phyloP scores from a whole-genome alignment of 176 grass and related monocot genomes.

The Ensete glaucum region DNA sequence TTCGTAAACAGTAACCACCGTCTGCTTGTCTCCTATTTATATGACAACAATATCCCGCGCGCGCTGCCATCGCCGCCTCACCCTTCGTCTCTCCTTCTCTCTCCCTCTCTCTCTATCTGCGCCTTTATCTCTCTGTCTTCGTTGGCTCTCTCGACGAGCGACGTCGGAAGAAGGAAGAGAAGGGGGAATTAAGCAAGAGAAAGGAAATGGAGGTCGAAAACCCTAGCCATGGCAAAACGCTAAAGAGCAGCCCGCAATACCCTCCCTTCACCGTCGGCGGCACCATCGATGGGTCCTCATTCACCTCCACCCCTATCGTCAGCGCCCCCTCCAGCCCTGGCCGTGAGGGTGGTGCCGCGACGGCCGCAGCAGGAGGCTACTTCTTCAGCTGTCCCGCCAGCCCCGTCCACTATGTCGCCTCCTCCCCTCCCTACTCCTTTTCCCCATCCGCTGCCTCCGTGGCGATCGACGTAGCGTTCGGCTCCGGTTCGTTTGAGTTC shows the following conservation, averaged over 20 bases:
- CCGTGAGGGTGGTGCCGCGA: not conserved
- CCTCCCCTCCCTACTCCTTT: constrained; percentile 29
- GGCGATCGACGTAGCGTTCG: constrained; percentile 50
- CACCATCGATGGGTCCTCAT: constrained; percentile 44
- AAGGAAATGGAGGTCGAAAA: constrained; percentile 8
- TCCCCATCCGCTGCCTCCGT: not conserved
- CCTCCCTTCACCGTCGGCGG: not conserved
- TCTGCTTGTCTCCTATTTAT: not conserved
- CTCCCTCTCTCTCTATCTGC: not conserved
- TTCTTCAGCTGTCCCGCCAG: constrained; percentile 97
- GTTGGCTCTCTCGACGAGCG: too few relatives aligned
- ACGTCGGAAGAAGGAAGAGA: too few relatives aligned
- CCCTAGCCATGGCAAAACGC: constrained; percentile 16
- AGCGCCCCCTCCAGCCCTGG: constrained; percentile 63
- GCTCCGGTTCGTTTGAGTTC: constrained; percentile 11
- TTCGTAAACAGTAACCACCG: not conserved
- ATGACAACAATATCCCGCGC: not conserved
- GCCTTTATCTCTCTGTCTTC: not conserved
- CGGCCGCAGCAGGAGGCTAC: constrained; percentile 37
- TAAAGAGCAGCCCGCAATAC: constrained; percentile 1
- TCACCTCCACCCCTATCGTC: constrained; percentile 59
- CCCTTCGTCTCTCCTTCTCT: not conserved
- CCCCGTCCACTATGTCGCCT: constrained; percentile 82
- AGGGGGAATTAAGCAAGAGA: too few relatives aligned
- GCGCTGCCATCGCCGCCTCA: not conserved